Conservation (phyloP, 2,329 filamentous ascomycete genomes). For the Pseudopyricularia javanii region DNA sequence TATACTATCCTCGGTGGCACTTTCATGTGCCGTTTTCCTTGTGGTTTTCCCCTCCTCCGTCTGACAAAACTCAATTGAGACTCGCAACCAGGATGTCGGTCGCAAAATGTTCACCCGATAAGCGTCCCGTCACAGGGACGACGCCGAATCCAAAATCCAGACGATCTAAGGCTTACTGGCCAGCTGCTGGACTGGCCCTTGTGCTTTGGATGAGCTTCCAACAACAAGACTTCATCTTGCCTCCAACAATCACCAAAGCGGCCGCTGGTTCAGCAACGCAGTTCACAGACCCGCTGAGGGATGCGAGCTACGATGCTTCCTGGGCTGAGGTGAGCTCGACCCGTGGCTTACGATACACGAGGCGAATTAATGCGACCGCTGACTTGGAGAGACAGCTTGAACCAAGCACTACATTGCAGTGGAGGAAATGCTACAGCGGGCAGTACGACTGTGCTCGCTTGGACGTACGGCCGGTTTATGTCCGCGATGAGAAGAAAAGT, state of each 20-base stretch:
- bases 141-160: background rate
- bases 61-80: background rate
- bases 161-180: background rate
- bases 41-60: too few species aligned
- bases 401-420: conserved; percentile 15
- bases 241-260: background rate
- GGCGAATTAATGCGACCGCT: background rate
- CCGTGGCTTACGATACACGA: background rate
- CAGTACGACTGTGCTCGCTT: conserved; percentile 23
- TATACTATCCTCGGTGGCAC: too few species aligned
- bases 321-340: background rate
- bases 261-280: background rate
- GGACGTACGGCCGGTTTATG: too few species aligned
- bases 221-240: background rate
- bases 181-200: background rate
- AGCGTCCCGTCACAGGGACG: background rate
- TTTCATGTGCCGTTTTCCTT: too few species aligned
- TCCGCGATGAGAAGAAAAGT: background rate
- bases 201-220: background rate
- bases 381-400: background rate
- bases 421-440: conserved; percentile 21
- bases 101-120: background rate
- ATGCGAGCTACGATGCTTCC: background rate
- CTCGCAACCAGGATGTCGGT: background rate
- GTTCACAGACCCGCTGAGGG: background rate